phyloP scores from a whole-genome alignment of 345 rosid genomes.

The Mallotus nudiflorus region DNA sequence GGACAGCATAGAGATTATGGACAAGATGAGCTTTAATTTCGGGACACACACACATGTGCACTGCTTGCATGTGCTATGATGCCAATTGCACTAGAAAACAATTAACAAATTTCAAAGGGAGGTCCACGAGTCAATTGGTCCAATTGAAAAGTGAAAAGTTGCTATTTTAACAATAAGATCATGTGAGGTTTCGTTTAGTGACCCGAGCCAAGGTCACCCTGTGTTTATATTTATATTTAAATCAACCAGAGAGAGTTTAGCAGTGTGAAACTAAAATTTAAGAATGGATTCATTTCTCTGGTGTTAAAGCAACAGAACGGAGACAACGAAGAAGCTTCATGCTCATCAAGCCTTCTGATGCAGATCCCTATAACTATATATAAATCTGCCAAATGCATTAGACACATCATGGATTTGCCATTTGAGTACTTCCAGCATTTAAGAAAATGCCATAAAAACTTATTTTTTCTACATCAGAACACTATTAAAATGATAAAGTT shows the following conservation, averaged over 20 bases:
- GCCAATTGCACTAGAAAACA: not conserved
- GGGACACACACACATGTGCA: not conserved
- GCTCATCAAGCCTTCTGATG: not conserved
- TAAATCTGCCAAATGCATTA: too few species aligned
- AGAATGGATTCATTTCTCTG: not conserved
- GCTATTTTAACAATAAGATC: not conserved
- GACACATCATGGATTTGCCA: too few species aligned
- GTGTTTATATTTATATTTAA: not conserved
- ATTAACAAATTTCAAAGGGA: not conserved
- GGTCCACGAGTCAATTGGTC: not conserved
- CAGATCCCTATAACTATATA: not conserved
- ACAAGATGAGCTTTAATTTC: not conserved
- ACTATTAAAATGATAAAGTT: not conserved
- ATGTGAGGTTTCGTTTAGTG: conserved; percentile 10
- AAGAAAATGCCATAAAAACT: too few species aligned
- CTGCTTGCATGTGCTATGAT: not conserved
- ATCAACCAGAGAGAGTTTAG: too few species aligned
- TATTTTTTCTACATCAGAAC: too few species aligned
- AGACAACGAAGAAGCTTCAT: not conserved
- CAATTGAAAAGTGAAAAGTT: not conserved
- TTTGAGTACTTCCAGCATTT: too few species aligned
- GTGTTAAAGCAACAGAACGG: not conserved
- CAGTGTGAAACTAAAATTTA: not conserved
- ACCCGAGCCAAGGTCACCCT: not conserved
- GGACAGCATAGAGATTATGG: too few species aligned